Conservation (phyloP, 1,284 basidiomycete genomes). For the Cystobasidiaceae sp. region DNA sequence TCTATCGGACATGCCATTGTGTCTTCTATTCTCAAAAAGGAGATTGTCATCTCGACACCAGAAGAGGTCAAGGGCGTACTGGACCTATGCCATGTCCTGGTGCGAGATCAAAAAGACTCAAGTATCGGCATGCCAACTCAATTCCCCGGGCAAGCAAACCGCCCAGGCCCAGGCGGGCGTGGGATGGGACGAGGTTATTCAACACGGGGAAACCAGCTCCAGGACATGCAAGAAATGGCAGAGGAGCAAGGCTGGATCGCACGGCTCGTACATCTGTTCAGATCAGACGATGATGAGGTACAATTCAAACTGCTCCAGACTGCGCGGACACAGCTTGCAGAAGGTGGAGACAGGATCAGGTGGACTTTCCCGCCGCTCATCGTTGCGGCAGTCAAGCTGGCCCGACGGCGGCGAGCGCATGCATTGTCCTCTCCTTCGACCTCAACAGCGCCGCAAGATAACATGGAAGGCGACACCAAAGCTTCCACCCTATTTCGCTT, state of each 20-base stretch:
- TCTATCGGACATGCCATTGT: constrained; percentile 87
- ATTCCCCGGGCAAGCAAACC: constrained; percentile 34
- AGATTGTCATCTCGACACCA: constrained; percentile 80
- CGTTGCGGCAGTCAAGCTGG: constrained; percentile 81
- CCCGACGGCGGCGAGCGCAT: constrained; percentile 53
- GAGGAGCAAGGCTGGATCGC: constrained; percentile 98
- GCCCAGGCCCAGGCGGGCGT: constrained; percentile 53
- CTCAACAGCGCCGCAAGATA: not conserved
- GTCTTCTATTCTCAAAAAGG: constrained; percentile 86
- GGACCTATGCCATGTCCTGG: constrained; percentile 80
- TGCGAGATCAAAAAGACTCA: constrained; percentile 77
- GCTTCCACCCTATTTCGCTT: constrained; percentile 82
- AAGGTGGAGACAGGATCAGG: constrained; percentile 86
- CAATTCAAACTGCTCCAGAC: constrained; percentile 89
- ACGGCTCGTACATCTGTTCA: constrained; percentile 89
- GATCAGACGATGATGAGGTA: constrained; percentile 69
- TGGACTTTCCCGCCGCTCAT: constrained; percentile 92
- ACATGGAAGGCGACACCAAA: constrained; percentile 48
- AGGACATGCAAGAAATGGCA: constrained; percentile 79
- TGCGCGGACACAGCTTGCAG: constrained; percentile 76
- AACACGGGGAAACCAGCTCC: constrained; percentile 49
- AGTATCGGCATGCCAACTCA: constrained; percentile 43
- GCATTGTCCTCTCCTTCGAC: not conserved
- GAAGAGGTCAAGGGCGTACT: constrained; percentile 88
- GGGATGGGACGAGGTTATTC: constrained; percentile 5